Percentiles rank a stretch among this genome's conserved stretches.
phyloP scores from a whole-genome alignment of 2,329 filamentous ascomycete species.

The Neophaeococcomyces mojaviensis region DNA sequence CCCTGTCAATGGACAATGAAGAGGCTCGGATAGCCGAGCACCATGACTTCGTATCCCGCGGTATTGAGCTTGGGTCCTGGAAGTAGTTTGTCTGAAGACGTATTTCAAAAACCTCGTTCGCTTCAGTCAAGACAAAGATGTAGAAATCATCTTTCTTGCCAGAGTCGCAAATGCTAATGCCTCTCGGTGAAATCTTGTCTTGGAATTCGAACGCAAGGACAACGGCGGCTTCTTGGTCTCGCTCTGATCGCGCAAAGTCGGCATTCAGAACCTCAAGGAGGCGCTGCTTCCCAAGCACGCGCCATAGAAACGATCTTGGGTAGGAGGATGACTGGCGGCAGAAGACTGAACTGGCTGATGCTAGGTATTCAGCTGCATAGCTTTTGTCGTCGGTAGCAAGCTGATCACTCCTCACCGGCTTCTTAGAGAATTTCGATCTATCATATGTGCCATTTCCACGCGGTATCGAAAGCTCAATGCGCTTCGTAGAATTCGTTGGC shows the following conservation, averaged over 20 bases:
- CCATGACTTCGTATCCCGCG: slow-evolving; percentile 69
- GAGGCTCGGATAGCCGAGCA: slow-evolving; percentile 56
- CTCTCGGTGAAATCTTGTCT: slow-evolving; percentile 63
- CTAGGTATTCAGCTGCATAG: slow-evolving; percentile 66
- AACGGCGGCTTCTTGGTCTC: slow-evolving; percentile 61
- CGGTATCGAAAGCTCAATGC: slow-evolving; percentile 15
- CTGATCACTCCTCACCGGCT: slow-evolving; percentile 1
- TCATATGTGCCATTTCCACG: slow-evolving; percentile 19
- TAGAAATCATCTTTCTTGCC: slow-evolving; percentile 69
- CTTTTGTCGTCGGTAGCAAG: slow-evolving; percentile 46
- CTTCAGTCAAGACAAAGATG: slow-evolving; percentile 70
- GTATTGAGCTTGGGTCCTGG: slow-evolving; percentile 52
- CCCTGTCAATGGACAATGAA: slow-evolving; percentile 62
- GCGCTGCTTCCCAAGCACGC: slow-evolving; percentile 71
- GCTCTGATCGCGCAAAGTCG: slow-evolving; percentile 66
- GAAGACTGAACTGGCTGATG: slow-evolving; percentile 73
- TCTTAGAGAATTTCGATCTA: slow-evolving; percentile 14
- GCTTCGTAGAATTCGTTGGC: slow-evolving; percentile 13
- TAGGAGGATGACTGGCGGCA: slow-evolving; percentile 68
- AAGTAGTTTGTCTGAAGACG: slow-evolving; percentile 79
- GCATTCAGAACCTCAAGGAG: slow-evolving; percentile 75
- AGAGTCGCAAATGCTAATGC: slow-evolving; percentile 75
- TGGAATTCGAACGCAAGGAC: slow-evolving; percentile 73
- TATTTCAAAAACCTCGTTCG: slow-evolving; percentile 75
- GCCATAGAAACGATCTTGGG: slow-evolving; percentile 85